A percentile compares a stretch with the other conserved stretches of the same genome.
These are phyloP conservation scores for Linnemannia exigua DNA, from an alignment of 192 early-diverging fungal species.

Conservation along the genomic window DNA sequence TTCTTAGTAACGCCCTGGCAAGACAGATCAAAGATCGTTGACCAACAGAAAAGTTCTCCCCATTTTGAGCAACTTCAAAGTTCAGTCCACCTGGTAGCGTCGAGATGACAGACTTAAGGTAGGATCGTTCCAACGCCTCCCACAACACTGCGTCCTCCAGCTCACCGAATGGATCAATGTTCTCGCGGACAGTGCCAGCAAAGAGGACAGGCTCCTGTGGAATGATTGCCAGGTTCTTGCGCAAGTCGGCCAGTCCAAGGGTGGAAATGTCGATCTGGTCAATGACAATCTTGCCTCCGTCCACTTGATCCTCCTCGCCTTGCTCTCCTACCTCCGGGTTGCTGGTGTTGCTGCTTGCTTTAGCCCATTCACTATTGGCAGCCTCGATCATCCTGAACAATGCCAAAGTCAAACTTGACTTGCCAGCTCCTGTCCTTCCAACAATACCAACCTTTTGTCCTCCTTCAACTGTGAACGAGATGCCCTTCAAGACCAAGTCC, in stretches of 20 bases:
- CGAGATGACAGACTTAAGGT: slow-evolving; percentile 72
- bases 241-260: slow-evolving; percentile 70
- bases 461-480: slow-evolving; percentile 73
- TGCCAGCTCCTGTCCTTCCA: slow-evolving; percentile 70
- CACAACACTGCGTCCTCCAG: slow-evolving; percentile 71
- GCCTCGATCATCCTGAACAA: slow-evolving; percentile 65
- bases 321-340: neutral
- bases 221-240: slow-evolving; percentile 76
- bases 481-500: slow-evolving; percentile 78
- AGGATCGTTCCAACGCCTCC: slow-evolving; percentile 73
- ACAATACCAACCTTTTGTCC: slow-evolving; percentile 89
- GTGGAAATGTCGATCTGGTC: slow-evolving; percentile 76
- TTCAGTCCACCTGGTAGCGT: slow-evolving; percentile 75
- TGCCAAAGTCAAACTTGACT: slow-evolving; percentile 65
- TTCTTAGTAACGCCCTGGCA: slow-evolving; percentile 73
- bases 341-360: neutral
- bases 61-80: slow-evolving; percentile 76
- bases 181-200: slow-evolving; percentile 67
- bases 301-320: neutral
- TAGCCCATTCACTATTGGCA: slow-evolving; percentile 13
- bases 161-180: slow-evolving; percentile 67
- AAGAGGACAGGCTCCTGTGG: slow-evolving; percentile 84
- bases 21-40: slow-evolving; percentile 80
- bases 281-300: slow-evolving; percentile 73
- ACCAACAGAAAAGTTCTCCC: slow-evolving; percentile 86